Evolutionary conservation across 108 stramenopile species (phyloP), one percentile per base, ranked within the genome.

Genomic region (Discostella stelligeroides): DNA sequence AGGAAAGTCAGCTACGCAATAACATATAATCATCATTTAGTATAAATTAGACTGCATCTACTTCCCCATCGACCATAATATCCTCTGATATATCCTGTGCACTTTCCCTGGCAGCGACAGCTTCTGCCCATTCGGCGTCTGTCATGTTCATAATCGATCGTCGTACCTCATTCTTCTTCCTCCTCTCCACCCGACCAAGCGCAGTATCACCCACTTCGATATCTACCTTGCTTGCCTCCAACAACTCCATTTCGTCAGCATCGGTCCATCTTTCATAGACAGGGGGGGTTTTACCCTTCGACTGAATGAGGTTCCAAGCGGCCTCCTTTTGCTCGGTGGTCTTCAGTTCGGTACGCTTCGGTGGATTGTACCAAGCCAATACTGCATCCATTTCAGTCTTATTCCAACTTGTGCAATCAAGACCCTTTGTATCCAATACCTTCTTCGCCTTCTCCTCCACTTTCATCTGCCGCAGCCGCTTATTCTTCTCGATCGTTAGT

Each of bases 131-230:
- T 50, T 50, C 49, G 9, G 20, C 17, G 8, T 18, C n/a, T 18
- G 49, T 21, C 49, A 50, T 50, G 1, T 15, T 21, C 20, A 24
- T 20, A 1, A 50, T 17, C 24, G 49, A 20, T 50, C 21, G 49
- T 18, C 29, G 1, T n/a, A 28, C 14, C 29, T 55, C 54, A 30
- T 6, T 55, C 27, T 29, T 27, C n/a, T 55, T 55, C 14, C 54
- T 30, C 54, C 9, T 7, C 54, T 30, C 11, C 29, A 46, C 18
- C 20, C 62, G 42, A 1, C 43, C 62, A 46, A 47, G 21, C 1
- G 62, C 45, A 27, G 62, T 63, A 63, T 63, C 62, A 6, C 24
- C 43, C 23, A 63, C 24, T 10, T 1, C 24, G 7, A 63, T 45
- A 4, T 63, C 25, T 14, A 47, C 27, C 24, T 30, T 27, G 24